A percentile compares a stretch with the other conserved stretches of the same genome.
Conservation (phyloP, 768 basidiomycete species). For the Termitomyces heimii region DNA sequence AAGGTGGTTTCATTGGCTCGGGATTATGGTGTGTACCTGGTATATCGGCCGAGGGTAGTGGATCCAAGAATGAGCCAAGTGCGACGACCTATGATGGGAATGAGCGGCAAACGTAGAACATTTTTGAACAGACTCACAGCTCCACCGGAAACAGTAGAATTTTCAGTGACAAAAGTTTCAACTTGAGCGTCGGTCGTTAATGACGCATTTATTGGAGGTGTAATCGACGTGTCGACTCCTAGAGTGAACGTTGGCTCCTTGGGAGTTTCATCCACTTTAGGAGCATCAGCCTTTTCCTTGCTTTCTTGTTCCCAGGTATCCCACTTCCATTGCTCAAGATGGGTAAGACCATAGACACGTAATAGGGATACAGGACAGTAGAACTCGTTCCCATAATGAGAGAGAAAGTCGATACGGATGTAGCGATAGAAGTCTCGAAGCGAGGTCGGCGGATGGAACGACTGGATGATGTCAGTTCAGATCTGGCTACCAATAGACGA, state of each 20-base stretch:
- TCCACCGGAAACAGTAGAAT: not conserved
- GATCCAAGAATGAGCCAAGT: not conserved
- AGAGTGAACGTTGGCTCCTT: not conserved
- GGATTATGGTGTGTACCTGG: not conserved
- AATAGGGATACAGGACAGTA: constrained; percentile 93
- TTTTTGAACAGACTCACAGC: not conserved
- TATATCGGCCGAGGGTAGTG: not conserved
- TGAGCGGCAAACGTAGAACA: not conserved
- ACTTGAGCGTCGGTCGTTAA: not conserved
- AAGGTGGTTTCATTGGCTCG: not conserved
- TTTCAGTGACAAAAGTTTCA: not conserved
- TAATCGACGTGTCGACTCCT: not conserved
- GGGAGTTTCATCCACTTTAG: constrained; percentile 27
- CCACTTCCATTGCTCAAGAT: constrained; percentile 96
- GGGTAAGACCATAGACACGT: constrained; percentile 92
- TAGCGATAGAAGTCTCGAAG: constrained; percentile 87
- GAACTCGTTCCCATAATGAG: constrained; percentile 91
- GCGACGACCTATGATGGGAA: not conserved
- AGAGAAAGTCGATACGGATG: constrained; percentile 89
- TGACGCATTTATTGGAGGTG: not conserved
- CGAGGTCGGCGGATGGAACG: constrained; percentile 72
- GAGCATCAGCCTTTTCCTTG: constrained; percentile 18
- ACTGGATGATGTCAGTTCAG: constrained; percentile 29
- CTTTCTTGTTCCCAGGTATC: constrained; percentile 77
- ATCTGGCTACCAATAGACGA: not conserved